These are phyloP conservation scores for Furculomyces boomerangus DNA, from an alignment of 371 early-diverging fungal species.

Conservation along the genomic window DNA sequence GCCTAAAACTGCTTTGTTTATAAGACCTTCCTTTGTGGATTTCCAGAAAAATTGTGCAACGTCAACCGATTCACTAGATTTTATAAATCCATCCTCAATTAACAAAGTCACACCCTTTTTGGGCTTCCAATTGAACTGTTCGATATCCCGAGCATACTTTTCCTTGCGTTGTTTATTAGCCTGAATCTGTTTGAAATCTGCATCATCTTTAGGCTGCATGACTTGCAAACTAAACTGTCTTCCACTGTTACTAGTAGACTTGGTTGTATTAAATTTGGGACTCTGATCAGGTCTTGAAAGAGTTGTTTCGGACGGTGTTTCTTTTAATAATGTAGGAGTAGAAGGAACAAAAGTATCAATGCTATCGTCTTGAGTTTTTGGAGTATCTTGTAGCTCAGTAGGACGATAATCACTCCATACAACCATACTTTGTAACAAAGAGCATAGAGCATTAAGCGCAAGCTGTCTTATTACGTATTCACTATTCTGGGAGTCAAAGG, in stretches of 20 bases:
- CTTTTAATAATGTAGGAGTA: no score
- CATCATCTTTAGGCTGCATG: constrained; percentile 9
- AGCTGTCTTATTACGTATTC: constrained; percentile 21
- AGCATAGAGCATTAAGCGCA: constrained; percentile 18
- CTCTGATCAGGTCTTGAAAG: neutral
- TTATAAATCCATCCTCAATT: constrained; percentile 40
- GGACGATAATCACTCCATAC: constrained; percentile 20
- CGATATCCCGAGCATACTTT: constrained; percentile 51
- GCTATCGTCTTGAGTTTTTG: neutral
- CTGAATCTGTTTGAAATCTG: constrained; percentile 53
- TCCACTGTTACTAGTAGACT: neutral
- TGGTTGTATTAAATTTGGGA: neutral
- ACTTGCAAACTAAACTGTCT: neutral
- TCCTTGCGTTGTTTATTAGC: constrained; percentile 65
- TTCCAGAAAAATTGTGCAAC: constrained; percentile 48
- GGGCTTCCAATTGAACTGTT: constrained; percentile 75
- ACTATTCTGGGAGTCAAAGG: constrained; percentile 5
- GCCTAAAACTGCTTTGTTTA: constrained; percentile 75
- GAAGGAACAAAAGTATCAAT: no score
- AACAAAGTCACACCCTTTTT: constrained; percentile 72
- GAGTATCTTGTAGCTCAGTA: neutral
- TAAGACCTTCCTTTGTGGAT: constrained; percentile 40
- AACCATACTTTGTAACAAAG: constrained; percentile 26
- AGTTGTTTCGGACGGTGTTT: neutral
- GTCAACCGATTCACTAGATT: constrained; percentile 29